Evolutionary conservation across 192 early-diverging fungal species (phyloP).

Genomic region (Coemansia umbellata): DNA sequence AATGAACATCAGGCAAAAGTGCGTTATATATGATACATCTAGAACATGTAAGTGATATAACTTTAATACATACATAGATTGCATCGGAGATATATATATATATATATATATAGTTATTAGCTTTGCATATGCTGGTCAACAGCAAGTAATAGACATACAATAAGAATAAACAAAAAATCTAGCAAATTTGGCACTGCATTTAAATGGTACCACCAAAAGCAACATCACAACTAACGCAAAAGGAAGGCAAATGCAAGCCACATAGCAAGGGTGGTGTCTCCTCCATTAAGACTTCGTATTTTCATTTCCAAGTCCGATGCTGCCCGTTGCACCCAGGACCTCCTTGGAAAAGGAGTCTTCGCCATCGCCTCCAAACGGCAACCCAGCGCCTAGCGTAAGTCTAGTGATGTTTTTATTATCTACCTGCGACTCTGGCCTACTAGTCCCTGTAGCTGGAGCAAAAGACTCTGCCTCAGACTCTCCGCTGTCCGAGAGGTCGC

Average conservation of each 20-base stretch:
- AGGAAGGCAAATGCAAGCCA: neutral
- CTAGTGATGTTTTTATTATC: neutral
- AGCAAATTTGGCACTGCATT: neutral
- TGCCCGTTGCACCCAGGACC: constrained; percentile 4
- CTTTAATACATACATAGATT: no score
- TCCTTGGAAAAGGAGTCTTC: constrained; percentile 22
- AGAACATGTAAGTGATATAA: no score
- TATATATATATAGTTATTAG: no score
- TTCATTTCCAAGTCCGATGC: neutral
- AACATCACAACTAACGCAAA: neutral
- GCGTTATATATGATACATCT: no score
- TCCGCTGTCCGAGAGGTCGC: constrained; percentile 7
- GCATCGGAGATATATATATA: no score
- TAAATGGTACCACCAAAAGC: neutral
- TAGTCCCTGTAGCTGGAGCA: neutral
- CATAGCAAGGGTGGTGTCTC: no score
- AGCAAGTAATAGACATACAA: neutral
- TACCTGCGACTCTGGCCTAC: neutral
- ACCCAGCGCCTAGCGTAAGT: neutral
- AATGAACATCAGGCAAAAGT: no score
- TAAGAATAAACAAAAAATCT: neutral
- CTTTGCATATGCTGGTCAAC: no score
- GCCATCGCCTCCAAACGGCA: constrained; percentile 2
- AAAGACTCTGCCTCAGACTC: constrained; percentile 3
- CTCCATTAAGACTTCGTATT: neutral